phyloP scores from a whole-genome alignment of 2,329 filamentous ascomycete species.

The Arthrobotrys musiformis region DNA sequence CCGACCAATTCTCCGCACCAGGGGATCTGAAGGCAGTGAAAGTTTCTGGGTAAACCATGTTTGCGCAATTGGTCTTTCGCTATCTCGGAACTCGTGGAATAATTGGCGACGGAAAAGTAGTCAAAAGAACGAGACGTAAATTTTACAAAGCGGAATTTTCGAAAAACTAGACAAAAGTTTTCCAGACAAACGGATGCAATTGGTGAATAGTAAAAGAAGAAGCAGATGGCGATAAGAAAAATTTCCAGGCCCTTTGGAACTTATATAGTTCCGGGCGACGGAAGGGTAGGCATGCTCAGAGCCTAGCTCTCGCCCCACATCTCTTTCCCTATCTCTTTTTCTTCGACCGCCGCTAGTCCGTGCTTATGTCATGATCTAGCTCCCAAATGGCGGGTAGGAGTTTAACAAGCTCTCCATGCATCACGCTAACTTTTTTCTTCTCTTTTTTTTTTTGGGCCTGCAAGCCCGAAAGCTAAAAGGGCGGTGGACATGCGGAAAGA shows the following conservation, averaged over 20 bases:
- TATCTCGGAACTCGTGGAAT: background rate
- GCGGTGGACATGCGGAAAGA: slow-evolving; percentile 41
- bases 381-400: background rate
- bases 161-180: slow-evolving; percentile 23
- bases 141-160: background rate
- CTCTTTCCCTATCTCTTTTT: background rate
- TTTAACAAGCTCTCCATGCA: background rate
- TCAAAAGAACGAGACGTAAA: background rate
- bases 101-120: background rate
- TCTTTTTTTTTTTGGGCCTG: slow-evolving; percentile 13
- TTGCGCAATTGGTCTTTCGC: slow-evolving; percentile 1
- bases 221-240: slow-evolving; percentile 17
- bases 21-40: slow-evolving; percentile 45
- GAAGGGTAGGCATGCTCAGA: slow-evolving; percentile 1
- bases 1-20: slow-evolving; percentile 38
- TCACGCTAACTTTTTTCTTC: slow-evolving; percentile 32
- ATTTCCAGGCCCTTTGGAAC: slow-evolving; percentile 18
- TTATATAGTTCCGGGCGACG: slow-evolving; percentile 23
- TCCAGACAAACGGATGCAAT: slow-evolving; percentile 3
- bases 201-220: background rate
- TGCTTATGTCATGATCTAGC: slow-evolving; percentile 42
- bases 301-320: slow-evolving; percentile 49
- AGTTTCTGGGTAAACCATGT: slow-evolving; percentile 54
- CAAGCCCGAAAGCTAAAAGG: slow-evolving; percentile 34
- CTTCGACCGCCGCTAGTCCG: slow-evolving; percentile 33